Evolutionary conservation across 1,284 basidiomycete species (phyloP).

Genomic region (Ustilago esculenta): DNA sequence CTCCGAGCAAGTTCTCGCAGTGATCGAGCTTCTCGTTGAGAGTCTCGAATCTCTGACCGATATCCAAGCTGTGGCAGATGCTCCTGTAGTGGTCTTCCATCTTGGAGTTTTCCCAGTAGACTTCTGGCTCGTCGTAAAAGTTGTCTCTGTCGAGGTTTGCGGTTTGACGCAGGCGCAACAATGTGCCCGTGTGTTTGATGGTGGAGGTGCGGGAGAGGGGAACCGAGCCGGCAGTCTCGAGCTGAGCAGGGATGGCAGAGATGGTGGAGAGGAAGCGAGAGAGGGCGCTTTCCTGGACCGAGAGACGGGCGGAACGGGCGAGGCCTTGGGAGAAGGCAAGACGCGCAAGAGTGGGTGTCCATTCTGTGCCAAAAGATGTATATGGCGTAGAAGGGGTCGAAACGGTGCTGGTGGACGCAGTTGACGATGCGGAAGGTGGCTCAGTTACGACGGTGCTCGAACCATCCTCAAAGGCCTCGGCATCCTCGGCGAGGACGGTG

Average conservation of each 20-base stretch:
- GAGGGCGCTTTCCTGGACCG: conserved; percentile 58
- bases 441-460: not conserved
- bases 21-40: conserved; percentile 65
- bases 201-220: conserved; percentile 59
- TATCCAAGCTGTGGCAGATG: conserved; percentile 61
- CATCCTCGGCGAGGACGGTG: no score
- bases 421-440: not conserved
- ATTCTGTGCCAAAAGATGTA: conserved; percentile 41
- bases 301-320: conserved; percentile 62
- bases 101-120: conserved; percentile 64
- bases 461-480: not conserved
- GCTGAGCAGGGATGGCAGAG: conserved; percentile 48
- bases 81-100: conserved; percentile 62
- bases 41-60: conserved; percentile 57
- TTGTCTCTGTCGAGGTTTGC: conserved; percentile 62
- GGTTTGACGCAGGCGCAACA: conserved; percentile 58
- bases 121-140: conserved; percentile 65
- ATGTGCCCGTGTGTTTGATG: conserved; percentile 63
- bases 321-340: conserved; percentile 65
- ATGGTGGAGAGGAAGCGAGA: conserved; percentile 52
- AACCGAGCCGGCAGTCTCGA: conserved; percentile 55
- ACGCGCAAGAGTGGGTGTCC: conserved; percentile 56
- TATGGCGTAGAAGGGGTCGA: conserved; percentile 3
- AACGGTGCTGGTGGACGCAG: not conserved
- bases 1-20: conserved; percentile 60